Evolutionary conservation across 176 grass and related monocot species (phyloP), one percentile per base, ranked within the genome.

Genomic region (Triticum dicoccoides): DNA sequence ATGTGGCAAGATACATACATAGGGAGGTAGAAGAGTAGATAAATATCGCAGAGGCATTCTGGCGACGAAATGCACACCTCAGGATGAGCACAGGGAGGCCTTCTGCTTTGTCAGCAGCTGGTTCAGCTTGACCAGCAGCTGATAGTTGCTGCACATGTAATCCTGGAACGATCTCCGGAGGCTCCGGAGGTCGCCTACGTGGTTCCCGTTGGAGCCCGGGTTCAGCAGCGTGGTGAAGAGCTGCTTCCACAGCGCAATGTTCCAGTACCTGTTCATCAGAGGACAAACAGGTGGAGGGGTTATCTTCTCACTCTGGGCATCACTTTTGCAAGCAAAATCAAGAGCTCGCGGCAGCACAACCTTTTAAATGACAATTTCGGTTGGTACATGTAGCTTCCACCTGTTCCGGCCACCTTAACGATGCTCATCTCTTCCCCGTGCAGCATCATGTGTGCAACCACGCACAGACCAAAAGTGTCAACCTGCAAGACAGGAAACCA

Each of bases 371-470:
- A 76, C 56, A 24, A 54, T 85, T 91, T 96, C 27, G 93, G 93
- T 66, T 76, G 88, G 80, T 91, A 96, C 30, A 77, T 76, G 77
- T 86, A 76, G 79, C 84, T 86, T 81, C 94, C 96, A 65, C 87
- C 92, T 17, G 79, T 47, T 44, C 78, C 83, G 44, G 77, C 27
- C 41, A 61, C 87, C 84, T 94, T 98, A 81, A 88, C 77, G 44
- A 92, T 45, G 76, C 30, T 96, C 96, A 96, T 92, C n/a, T 41
- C 69, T 30, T 65, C 17, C 35, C 93, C 93, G 42, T 96, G 93
- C 0, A 98, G 89, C 94, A 98, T 98, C 92, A 94, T 98, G 84
- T 98, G 97, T 18, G 89, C 97, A 12, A 92, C 89, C 75, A 85
- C 97, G 65, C 97, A 96, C 42, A 98, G 89, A 10, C 89, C 92